These are phyloP conservation scores for Dioscorea cayenensis DNA, from an alignment of 116 monocot species.

Conservation along the genomic window DNA sequence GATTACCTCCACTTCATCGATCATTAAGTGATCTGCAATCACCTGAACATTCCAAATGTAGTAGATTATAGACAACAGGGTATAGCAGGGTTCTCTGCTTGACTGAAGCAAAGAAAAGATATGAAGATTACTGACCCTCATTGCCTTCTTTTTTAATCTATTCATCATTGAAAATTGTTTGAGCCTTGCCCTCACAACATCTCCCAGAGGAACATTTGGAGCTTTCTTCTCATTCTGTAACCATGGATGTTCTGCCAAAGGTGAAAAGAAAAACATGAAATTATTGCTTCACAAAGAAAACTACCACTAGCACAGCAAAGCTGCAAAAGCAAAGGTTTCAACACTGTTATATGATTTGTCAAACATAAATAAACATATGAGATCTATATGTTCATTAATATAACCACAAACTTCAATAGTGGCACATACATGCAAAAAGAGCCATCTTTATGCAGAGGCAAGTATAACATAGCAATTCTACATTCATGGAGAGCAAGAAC, in stretches of 20 bases:
- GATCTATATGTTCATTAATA: no score
- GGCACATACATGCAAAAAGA: no score
- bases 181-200: slow-evolving; percentile 68
- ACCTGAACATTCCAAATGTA: slow-evolving; percentile 33
- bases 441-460: no score
- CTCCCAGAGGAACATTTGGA: slow-evolving; percentile 65
- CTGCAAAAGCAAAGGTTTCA: neutral
- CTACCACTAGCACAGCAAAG: neutral
- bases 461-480: no score
- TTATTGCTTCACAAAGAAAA: neutral
- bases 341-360: no score
- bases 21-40: slow-evolving; percentile 61
- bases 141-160: slow-evolving; percentile 76
- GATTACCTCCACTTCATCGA: slow-evolving; percentile 61
- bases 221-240: slow-evolving; percentile 67
- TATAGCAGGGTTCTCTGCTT: neutral
- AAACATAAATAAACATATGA: no score
- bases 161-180: slow-evolving; percentile 88
- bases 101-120: neutral
- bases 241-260: slow-evolving; percentile 67
- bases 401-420: no score
- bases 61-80: neutral
- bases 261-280: neutral
- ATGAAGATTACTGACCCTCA: slow-evolving; percentile 34
- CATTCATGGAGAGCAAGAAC: no score